phyloP scores from a whole-genome alignment of 331 rosid species.

The Cydonia oblonga region DNA sequence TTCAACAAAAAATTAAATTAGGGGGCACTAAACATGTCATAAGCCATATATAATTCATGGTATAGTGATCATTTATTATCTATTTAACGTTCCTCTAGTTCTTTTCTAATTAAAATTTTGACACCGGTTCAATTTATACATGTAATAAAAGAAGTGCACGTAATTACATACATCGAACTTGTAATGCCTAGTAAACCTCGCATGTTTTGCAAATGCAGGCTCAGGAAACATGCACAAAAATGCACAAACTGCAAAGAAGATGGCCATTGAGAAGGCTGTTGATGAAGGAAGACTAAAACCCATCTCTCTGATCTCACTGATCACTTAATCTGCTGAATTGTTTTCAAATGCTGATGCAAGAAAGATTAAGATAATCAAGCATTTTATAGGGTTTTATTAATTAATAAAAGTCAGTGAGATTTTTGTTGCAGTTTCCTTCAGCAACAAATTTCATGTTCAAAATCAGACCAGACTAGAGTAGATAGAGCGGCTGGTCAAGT shows the following conservation, averaged over 20 bases:
- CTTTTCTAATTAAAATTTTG: too few relatives aligned
- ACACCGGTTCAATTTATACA: too few relatives aligned
- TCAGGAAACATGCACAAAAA: slow-evolving; percentile 24
- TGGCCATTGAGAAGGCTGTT: slow-evolving; percentile 1
- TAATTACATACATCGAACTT: slow-evolving; percentile 42
- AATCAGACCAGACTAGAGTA: neutral
- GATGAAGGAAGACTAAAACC: slow-evolving; percentile 2
- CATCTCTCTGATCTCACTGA: slow-evolving; percentile 15
- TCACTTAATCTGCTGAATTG: neutral
- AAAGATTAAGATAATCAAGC: slow-evolving; percentile 1
- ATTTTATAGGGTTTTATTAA: slow-evolving; percentile 26
- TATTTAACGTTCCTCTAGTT: too few relatives aligned
- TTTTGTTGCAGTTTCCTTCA: slow-evolving; percentile 17
- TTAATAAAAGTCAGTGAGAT: slow-evolving; percentile 24
- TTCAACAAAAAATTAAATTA: too few relatives aligned
- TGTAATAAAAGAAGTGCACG: neutral
- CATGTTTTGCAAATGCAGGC: slow-evolving; percentile 36
- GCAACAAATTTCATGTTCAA: slow-evolving; percentile 21
- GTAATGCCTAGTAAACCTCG: slow-evolving; percentile 62
- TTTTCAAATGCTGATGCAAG: neutral
- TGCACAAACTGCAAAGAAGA: slow-evolving; percentile 24
- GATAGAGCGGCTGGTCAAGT: slow-evolving; percentile 23
- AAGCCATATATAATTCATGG: too few relatives aligned
- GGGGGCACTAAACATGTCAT: too few relatives aligned
- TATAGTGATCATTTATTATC: too few relatives aligned